Evolutionary conservation across 106 monocot species (phyloP).

Genomic region (Gastrodia elata): DNA sequence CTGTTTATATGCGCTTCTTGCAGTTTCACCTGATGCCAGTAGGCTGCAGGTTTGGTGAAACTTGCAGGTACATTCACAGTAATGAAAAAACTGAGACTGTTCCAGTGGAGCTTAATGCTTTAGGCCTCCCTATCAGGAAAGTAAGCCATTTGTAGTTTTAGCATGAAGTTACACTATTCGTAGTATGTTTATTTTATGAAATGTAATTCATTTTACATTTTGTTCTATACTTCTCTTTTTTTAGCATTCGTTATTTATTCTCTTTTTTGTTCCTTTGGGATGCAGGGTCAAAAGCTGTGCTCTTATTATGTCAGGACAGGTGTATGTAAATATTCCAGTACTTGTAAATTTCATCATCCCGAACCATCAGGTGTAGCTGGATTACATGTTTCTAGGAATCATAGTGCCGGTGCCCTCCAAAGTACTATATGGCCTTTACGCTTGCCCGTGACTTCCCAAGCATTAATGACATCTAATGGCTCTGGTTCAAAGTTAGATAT

Average conservation of each 20-base stretch:
- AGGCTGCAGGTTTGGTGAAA: slow-evolving; percentile 57
- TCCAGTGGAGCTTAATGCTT: slow-evolving; percentile 10
- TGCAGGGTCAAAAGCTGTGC: slow-evolving; percentile 4
- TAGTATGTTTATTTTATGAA: background rate
- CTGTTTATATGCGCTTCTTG: slow-evolving; percentile 10
- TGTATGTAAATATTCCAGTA: background rate
- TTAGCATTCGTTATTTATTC: background rate
- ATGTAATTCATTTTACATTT: background rate
- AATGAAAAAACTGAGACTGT: slow-evolving; percentile 22
- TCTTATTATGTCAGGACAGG: background rate
- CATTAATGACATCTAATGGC: background rate
- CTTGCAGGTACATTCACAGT: slow-evolving; percentile 43
- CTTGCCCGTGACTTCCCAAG: background rate
- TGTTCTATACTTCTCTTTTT: background rate
- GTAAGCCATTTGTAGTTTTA: background rate
- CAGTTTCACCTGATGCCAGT: slow-evolving; percentile 47
- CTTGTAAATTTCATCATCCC: slow-evolving; percentile 1
- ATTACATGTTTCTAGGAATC: background rate
- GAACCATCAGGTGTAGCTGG: background rate
- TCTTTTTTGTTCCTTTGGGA: background rate
- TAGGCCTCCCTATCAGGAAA: slow-evolving; percentile 3
- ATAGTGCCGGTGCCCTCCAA: background rate
- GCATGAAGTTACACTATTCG: background rate
- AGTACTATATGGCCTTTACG: background rate
- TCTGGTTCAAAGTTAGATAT: background rate